A percentile compares a stretch with the other conserved stretches of the same genome.
phyloP scores from a whole-genome alignment of 352 stramenopile species.

The Globisporangium splendens region DNA sequence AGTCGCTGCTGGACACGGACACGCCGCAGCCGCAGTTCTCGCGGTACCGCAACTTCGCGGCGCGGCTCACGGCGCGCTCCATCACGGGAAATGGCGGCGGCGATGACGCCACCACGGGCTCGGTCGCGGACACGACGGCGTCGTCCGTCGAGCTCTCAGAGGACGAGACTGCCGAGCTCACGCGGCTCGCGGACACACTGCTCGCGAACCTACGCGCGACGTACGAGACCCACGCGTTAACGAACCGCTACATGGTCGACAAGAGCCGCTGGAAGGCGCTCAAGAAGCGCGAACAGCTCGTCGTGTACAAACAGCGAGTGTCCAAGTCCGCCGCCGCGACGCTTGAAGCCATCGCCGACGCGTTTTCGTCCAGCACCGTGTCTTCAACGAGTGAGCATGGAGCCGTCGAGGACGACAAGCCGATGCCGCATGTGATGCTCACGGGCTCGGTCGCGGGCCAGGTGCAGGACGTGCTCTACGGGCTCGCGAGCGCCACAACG shows the following conservation, averaged over 20 bases:
- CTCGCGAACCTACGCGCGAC: conserved; percentile 31
- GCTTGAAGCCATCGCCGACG: not conserved
- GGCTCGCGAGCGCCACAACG: conserved; percentile 43
- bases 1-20: conserved; percentile 9
- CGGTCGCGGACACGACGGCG: conserved; percentile 4
- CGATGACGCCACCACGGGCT: not conserved
- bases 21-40: conserved; percentile 4
- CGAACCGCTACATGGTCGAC: conserved; percentile 23
- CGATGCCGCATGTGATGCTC: conserved; percentile 35
- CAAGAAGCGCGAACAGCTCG: conserved; percentile 60
- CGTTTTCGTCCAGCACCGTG: too few relatives aligned
- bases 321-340: not conserved
- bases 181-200: conserved; percentile 31
- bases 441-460: conserved; percentile 39
- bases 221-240: conserved; percentile 31
- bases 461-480: conserved; percentile 63
- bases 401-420: conserved; percentile 6
- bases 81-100: not conserved
- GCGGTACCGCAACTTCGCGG: not conserved
- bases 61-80: not conserved
- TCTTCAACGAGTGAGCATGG: conserved; percentile 1
- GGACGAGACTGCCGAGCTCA: conserved; percentile 48
- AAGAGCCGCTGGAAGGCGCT: conserved; percentile 60
- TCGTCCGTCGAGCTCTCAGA: conserved; percentile 32
- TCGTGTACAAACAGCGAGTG: conserved; percentile 45